phyloP scores from a whole-genome alignment of 2,329 filamentous ascomycete genomes.

The Erysiphe neolycopersici region DNA sequence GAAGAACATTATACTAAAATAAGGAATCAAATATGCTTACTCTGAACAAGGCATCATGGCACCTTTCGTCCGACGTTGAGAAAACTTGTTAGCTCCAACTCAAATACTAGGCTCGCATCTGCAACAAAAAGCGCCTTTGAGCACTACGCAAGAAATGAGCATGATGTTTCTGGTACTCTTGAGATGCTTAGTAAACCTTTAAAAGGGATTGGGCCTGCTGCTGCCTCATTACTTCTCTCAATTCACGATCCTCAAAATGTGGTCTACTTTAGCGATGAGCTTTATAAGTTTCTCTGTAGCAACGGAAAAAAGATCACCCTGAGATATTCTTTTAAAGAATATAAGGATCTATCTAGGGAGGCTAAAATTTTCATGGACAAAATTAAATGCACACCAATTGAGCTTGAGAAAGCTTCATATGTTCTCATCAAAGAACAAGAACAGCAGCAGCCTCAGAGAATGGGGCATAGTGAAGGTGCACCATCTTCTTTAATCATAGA shows the following conservation, averaged over 20 bases:
- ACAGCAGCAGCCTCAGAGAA: conserved; percentile 4
- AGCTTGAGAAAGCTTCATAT: conserved; percentile 45
- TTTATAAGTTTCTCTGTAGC: conserved; percentile 44
- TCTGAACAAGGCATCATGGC: conserved; percentile 21
- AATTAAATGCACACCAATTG: conserved; percentile 27
- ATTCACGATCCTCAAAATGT: conserved; percentile 30
- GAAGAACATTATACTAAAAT: too few species aligned
- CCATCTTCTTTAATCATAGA: too few species aligned
- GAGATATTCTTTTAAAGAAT: conserved; percentile 47
- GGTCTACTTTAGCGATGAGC: conserved; percentile 60
- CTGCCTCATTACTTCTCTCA: conserved; percentile 45
- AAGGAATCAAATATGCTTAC: neutral
- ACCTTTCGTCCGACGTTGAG: conserved; percentile 34
- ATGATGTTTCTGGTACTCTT: conserved; percentile 19
- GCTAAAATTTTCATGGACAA: conserved; percentile 20
- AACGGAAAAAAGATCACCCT: conserved; percentile 24
- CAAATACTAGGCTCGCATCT: conserved; percentile 18
- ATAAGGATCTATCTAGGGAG: conserved; percentile 24
- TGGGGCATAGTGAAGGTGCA: neutral
- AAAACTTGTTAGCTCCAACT: conserved; percentile 29
- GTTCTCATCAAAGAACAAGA: conserved; percentile 26
- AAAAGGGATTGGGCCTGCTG: conserved; percentile 56
- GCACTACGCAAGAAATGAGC: conserved; percentile 17
- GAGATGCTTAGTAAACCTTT: conserved; percentile 26
- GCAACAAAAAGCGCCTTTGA: conserved; percentile 26